These are phyloP conservation scores for Coemansia sp. DNA, from an alignment of 192 early-diverging fungal species.

Conservation along the genomic window DNA sequence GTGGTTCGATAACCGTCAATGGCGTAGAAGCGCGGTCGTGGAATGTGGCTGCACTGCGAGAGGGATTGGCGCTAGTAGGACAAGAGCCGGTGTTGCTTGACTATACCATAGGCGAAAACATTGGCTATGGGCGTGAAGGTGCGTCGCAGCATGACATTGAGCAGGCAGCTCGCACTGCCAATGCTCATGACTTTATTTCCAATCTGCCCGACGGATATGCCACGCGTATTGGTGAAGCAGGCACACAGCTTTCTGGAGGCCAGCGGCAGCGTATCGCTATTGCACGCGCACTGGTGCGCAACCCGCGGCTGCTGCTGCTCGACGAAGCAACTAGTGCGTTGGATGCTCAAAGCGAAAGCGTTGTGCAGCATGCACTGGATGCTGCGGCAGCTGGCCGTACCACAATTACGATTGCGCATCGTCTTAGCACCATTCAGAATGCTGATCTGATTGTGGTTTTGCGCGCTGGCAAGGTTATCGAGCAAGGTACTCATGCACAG, in stretches of 20 bases:
- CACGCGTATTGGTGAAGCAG: conserved; percentile 68
- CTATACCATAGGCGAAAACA: conserved; percentile 85
- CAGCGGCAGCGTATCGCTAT: conserved; percentile 73
- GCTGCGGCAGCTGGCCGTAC: conserved; percentile 65
- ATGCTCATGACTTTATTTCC: conserved; percentile 61
- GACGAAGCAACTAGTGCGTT: conserved; percentile 86
- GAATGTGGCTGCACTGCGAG: conserved; percentile 66
- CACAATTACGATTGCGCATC: conserved; percentile 72
- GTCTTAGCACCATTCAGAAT: conserved; percentile 82
- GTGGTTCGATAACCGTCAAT: conserved; percentile 64
- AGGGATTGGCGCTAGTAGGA: conserved; percentile 79
- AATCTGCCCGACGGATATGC: conserved; percentile 60
- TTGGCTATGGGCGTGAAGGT: conserved; percentile 64
- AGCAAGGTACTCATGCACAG: conserved; percentile 67
- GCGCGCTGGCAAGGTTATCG: conserved; percentile 60
- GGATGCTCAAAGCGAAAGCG: conserved; percentile 75
- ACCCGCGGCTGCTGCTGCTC: conserved; percentile 70
- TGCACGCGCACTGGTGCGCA: conserved; percentile 65
- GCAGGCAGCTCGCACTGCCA: conserved; percentile 56
- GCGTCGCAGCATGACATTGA: conserved; percentile 61
- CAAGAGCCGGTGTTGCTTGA: conserved; percentile 94
- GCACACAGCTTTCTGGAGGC: conserved; percentile 62
- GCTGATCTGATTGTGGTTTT: conserved; percentile 74
- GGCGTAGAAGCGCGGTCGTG: conserved; percentile 59
- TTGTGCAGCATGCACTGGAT: conserved; percentile 81